phyloP scores from a whole-genome alignment of 805 yeast genomes.

The Monosporozyma unispora region DNA sequence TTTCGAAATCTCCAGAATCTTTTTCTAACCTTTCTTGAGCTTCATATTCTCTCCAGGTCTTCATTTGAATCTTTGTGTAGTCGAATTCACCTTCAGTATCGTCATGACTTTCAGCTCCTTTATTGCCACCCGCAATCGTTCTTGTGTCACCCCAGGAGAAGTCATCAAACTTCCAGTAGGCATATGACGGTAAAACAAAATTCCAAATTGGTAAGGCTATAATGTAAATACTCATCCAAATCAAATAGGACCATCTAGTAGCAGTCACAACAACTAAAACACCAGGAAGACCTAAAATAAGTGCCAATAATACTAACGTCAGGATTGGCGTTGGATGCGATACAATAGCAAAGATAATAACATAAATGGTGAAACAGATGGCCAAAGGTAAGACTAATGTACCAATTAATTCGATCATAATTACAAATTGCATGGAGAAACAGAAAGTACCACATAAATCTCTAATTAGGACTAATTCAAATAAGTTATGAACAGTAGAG shows the following conservation, averaged over 20 bases:
- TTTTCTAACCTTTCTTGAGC: constrained; percentile 34
- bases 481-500: constrained; percentile 84
- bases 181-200: constrained; percentile 74
- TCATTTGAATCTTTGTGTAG: constrained; percentile 80
- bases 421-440: constrained; percentile 89
- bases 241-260: constrained; percentile 57
- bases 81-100: constrained; percentile 83
- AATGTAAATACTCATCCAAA: constrained; percentile 74
- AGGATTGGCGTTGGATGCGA: constrained; percentile 68
- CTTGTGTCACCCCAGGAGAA: constrained; percentile 96
- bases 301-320: constrained; percentile 65
- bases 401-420: constrained; percentile 75
- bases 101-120: constrained; percentile 37
- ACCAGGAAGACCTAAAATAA: constrained; percentile 83
- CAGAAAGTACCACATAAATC: constrained; percentile 93
- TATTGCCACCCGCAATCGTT: constrained; percentile 62
- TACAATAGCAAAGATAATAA: constrained; percentile 60
- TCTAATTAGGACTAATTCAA: constrained; percentile 75
- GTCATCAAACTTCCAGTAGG: constrained; percentile 93
- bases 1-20: not conserved
- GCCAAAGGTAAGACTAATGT: constrained; percentile 87
- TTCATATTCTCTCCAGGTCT: constrained; percentile 91
- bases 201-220: constrained; percentile 91
- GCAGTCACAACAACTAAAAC: constrained; percentile 72
- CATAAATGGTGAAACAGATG: constrained; percentile 72